Percentiles rank a stretch among this genome's conserved stretches.
phyloP scores from a whole-genome alignment of 441 rosid genomes.

The Raphanus hybrid region DNA sequence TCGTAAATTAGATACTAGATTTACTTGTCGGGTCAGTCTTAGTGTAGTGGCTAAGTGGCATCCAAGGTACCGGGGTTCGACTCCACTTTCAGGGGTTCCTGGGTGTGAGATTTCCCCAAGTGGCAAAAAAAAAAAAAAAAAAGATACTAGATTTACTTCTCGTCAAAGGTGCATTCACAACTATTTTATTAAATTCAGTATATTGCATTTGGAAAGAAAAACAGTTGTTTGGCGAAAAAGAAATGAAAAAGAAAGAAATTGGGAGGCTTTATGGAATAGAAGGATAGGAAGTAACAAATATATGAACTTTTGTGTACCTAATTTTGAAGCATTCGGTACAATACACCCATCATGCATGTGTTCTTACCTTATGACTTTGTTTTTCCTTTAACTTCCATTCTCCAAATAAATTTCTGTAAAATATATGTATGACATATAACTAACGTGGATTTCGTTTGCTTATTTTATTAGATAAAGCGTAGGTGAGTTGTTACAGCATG shows the following conservation, averaged over 20 bases:
- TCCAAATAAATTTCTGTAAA: too few relatives aligned
- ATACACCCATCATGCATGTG: conserved; percentile 26
- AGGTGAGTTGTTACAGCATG: too few relatives aligned
- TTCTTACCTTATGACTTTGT: background rate
- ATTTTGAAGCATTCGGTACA: conserved; percentile 39
- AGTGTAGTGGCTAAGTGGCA: too few relatives aligned
- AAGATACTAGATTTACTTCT: background rate
- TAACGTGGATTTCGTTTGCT: too few relatives aligned
- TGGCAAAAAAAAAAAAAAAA: too few relatives aligned
- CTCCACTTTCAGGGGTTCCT: too few relatives aligned
- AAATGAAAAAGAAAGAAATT: conserved; percentile 23
- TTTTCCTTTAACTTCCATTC: background rate
- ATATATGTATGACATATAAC: too few relatives aligned
- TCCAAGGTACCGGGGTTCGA: too few relatives aligned
- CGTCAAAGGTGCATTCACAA: too few relatives aligned
- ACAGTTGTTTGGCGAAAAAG: background rate
- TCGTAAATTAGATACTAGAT: background rate
- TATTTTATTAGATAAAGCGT: too few relatives aligned
- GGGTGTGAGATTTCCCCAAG: too few relatives aligned
- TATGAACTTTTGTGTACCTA: conserved; percentile 42
- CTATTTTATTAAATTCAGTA: background rate
- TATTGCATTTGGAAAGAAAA: background rate
- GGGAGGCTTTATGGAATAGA: conserved; percentile 20
- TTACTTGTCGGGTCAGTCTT: background rate
- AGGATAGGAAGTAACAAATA: conserved; percentile 29